phyloP scores from a whole-genome alignment of 2,329 filamentous ascomycete genomes.

The Verticillium dahliae region DNA sequence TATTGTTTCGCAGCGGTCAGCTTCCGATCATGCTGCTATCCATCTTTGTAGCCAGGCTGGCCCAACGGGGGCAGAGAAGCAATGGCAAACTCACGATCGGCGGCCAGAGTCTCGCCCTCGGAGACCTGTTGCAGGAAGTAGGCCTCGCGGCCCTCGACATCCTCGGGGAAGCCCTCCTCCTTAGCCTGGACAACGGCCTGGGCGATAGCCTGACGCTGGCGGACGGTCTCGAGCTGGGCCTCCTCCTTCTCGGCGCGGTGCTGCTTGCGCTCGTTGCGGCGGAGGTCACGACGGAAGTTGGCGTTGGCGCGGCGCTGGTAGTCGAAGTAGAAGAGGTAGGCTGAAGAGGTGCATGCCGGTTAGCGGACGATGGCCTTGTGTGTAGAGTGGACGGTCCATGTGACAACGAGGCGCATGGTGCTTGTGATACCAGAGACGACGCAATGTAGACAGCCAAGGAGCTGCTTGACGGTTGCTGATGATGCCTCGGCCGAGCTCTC shows the following conservation, averaged over 20 bases:
- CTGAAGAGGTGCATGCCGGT: constrained; percentile 24
- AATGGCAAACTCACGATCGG: constrained; percentile 61
- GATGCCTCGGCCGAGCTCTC: background rate
- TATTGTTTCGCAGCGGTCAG: constrained; percentile 8
- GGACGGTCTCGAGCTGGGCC: constrained; percentile 56
- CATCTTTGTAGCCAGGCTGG: background rate
- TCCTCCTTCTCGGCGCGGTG: constrained; percentile 66
- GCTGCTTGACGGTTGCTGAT: background rate
- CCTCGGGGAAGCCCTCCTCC: constrained; percentile 84
- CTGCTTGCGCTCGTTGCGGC: constrained; percentile 69
- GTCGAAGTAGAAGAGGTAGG: constrained; percentile 64
- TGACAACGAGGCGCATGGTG: background rate
- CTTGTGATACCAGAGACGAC: background rate
- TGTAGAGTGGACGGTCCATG: too few species aligned
- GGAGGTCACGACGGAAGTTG: constrained; percentile 61
- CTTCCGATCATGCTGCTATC: background rate
- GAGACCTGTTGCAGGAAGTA: constrained; percentile 98
- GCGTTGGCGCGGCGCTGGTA: constrained; percentile 57
- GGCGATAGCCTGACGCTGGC: constrained; percentile 70
- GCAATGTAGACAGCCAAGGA: background rate
- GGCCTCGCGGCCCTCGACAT: constrained; percentile 86
- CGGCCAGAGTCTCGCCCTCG: constrained; percentile 74
- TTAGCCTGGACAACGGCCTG: constrained; percentile 72
- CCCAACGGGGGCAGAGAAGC: background rate
- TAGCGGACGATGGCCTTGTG: background rate